These are phyloP conservation scores for Balamuthia mandrillaris DNA, from an alignment of 208 protist genomes.

Conservation along the genomic window DNA sequence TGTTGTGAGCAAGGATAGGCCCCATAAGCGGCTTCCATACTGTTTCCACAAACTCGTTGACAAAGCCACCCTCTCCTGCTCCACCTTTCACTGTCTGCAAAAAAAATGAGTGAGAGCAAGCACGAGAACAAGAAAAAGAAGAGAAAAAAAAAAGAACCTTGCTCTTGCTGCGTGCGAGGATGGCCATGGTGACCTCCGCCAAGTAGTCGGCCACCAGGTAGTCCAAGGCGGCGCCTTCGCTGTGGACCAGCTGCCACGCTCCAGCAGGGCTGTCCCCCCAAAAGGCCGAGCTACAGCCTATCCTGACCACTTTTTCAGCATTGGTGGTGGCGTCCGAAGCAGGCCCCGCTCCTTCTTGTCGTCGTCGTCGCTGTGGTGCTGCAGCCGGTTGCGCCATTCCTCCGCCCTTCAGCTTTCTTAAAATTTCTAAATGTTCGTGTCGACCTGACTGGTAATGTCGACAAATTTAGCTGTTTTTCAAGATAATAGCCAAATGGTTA, in stretches of 20 bases:
- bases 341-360: no score
- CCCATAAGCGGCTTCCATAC: constrained; percentile 46
- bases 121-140: no score
- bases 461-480: no score
- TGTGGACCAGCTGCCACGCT: constrained; percentile 46
- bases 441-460: no score
- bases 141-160: constrained; percentile 13
- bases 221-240: constrained; percentile 32
- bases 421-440: no score
- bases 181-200: constrained; percentile 61
- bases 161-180: constrained; percentile 46
- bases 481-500: no score
- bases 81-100: no score
- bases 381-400: no score
- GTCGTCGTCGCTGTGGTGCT: no score
- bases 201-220: constrained; percentile 63
- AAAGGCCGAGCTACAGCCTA: constrained; percentile 60
- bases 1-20: constrained; percentile 17
- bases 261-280: constrained; percentile 50
- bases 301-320: constrained; percentile 24
- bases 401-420: no score
- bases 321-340: neutral
- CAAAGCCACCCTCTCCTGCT: constrained; percentile 48
- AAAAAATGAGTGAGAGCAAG: neutral
- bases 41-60: constrained; percentile 44